Evolutionary conservation across 2,329 filamentous ascomycete species (phyloP).

Genomic region (Incumbomyces delicatus): DNA sequence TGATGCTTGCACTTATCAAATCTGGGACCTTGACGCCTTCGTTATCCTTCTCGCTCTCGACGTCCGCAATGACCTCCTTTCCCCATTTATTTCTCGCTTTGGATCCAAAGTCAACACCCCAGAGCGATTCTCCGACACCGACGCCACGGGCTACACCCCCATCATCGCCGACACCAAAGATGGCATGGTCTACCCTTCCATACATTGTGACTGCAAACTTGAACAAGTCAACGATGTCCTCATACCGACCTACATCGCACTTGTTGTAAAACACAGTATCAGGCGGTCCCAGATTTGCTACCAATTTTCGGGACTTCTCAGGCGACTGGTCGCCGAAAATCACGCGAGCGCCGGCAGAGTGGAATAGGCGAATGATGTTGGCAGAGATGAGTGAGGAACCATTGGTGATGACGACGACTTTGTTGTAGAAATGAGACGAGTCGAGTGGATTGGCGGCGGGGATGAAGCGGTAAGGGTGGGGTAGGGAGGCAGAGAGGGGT

Average conservation of each 20-base stretch:
- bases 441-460: conserved; percentile 4
- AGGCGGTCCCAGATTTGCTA: conserved; percentile 8
- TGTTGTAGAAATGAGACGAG: background rate
- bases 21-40: conserved; percentile 37
- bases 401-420: conserved; percentile 16
- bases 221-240: conserved; percentile 39
- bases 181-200: conserved; percentile 40
- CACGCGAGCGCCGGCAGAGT: background rate
- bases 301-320: conserved; percentile 19
- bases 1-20: conserved; percentile 33
- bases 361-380: conserved; percentile 24
- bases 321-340: conserved; percentile 37
- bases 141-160: too few species aligned
- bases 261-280: conserved; percentile 28
- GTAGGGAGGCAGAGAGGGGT: conserved; percentile 18
- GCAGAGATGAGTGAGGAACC: conserved; percentile 37
- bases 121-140: too few species aligned
- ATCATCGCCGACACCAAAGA: conserved; percentile 34
- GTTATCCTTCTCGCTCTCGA: conserved; percentile 23
- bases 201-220: conserved; percentile 36
- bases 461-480: conserved; percentile 16
- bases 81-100: conserved; percentile 26
- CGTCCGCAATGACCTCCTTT: conserved; percentile 34
- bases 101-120: too few species aligned
- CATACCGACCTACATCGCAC: conserved; percentile 37